Evolutionary conservation across 768 basidiomycete species (phyloP).

Genomic region (Termitomyces sp.): DNA sequence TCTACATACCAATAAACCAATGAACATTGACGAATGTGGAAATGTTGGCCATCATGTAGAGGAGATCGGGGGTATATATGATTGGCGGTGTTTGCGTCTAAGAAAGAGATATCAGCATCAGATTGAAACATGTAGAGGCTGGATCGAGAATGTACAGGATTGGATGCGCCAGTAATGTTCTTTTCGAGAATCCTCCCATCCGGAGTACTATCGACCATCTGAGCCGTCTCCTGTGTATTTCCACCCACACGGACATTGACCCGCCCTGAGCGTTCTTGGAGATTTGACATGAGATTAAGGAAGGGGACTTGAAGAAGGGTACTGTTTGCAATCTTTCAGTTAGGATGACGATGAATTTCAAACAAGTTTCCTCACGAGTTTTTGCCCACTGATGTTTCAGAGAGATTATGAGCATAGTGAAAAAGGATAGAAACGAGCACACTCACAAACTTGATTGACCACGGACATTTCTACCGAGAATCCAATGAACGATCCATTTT

Average conservation of each 20-base stretch:
- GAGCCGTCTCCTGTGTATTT: conserved; percentile 73
- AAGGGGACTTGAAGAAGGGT: conserved; percentile 56
- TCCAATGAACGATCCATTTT: conserved; percentile 44
- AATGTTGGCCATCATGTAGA: conserved; percentile 66
- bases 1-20: conserved; percentile 58
- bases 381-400: conserved; percentile 37
- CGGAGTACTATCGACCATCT: conserved; percentile 44
- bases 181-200: conserved; percentile 32
- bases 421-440: background rate
- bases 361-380: conserved; percentile 34
- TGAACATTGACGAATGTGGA: conserved; percentile 57
- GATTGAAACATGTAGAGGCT: background rate
- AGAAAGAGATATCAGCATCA: background rate
- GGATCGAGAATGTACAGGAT: conserved; percentile 13
- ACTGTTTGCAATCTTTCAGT: conserved; percentile 20
- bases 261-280: conserved; percentile 59
- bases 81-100: conserved; percentile 71
- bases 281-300: conserved; percentile 75
- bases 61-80: conserved; percentile 59
- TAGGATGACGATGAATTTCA: background rate
- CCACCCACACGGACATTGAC: conserved; percentile 74
- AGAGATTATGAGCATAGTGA: background rate
- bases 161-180: conserved; percentile 13
- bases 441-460: conserved; percentile 53
- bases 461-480: conserved; percentile 67